Percentiles rank a stretch among this genome's conserved stretches.
Evolutionary conservation across 441 rosid genomes (phyloP).

Genomic region (Erodium moschatum): DNA sequence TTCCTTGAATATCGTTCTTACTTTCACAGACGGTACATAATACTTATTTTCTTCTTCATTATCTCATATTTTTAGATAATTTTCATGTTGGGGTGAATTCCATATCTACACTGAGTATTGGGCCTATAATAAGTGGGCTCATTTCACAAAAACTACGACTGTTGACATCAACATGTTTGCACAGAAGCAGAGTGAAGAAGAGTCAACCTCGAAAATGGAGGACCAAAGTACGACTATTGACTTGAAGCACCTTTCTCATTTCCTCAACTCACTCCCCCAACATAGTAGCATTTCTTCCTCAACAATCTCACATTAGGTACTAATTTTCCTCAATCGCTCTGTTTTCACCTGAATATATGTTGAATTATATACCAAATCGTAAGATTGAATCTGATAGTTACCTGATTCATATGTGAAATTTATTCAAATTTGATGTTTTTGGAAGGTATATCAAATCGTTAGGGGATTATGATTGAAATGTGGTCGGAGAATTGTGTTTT

Average conservation of each 20-base stretch:
- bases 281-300: neutral
- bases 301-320: neutral
- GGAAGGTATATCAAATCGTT: neutral
- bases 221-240: neutral
- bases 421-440: neutral
- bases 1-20: no score
- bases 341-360: neutral
- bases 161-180: neutral
- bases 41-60: no score
- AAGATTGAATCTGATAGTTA: neutral
- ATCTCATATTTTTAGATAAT: no score
- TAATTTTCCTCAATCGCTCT: neutral
- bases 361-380: neutral
- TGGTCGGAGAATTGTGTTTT: neutral
- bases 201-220: neutral
- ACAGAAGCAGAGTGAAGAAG: neutral
- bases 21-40: no score
- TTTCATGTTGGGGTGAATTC: no score
- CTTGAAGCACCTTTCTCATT: neutral
- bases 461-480: neutral
- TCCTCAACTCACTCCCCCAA: neutral
- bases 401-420: neutral
- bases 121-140: no score
- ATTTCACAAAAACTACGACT: no score
- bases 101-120: no score